Conservation (phyloP, 2,329 filamentous ascomycete genomes). For the Fusarium subtropicale region DNA sequence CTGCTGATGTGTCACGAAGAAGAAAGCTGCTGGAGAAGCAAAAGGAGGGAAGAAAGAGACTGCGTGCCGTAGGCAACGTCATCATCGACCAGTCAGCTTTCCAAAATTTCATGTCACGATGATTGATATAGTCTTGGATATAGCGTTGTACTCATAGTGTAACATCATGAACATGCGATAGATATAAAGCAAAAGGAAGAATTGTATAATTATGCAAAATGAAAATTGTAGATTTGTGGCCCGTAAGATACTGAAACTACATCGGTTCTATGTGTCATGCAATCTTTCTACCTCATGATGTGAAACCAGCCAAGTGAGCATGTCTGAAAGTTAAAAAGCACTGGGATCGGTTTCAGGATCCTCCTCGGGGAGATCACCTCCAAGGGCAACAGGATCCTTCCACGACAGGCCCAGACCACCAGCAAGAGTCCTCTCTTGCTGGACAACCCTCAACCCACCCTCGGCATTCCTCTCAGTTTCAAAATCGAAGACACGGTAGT, state of each 20-base stretch:
- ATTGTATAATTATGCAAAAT: neutral
- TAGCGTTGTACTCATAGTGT: slow-evolving; percentile 37
- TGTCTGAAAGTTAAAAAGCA: neutral
- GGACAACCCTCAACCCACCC: slow-evolving; percentile 53
- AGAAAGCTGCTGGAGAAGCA: slow-evolving; percentile 95
- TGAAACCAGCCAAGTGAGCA: neutral
- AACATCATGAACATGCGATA: slow-evolving; percentile 25
- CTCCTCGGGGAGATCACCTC: slow-evolving; percentile 54
- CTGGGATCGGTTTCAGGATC: slow-evolving; percentile 13
- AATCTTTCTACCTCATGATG: neutral
- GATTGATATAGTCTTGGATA: slow-evolving; percentile 14
- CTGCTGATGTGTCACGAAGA: slow-evolving; percentile 83
- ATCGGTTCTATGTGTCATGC: neutral
- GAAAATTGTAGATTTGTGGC: slow-evolving; percentile 14
- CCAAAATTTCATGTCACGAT: slow-evolving; percentile 91
- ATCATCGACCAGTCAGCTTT: slow-evolving; percentile 97
- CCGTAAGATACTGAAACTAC: slow-evolving; percentile 6
- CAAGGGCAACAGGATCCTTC: slow-evolving; percentile 53
- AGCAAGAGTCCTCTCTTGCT: slow-evolving; percentile 57
- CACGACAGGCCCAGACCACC: slow-evolving; percentile 55
- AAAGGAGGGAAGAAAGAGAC: slow-evolving; percentile 91
- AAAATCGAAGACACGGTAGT: slow-evolving; percentile 73
- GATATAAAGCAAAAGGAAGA: slow-evolving; percentile 3
- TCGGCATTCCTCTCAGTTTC: slow-evolving; percentile 42
- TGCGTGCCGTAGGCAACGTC: slow-evolving; percentile 88